Base-by-base conservation (phyloP, 1,284 basidiomycete genomes). In the Athelia sp. region DNA sequence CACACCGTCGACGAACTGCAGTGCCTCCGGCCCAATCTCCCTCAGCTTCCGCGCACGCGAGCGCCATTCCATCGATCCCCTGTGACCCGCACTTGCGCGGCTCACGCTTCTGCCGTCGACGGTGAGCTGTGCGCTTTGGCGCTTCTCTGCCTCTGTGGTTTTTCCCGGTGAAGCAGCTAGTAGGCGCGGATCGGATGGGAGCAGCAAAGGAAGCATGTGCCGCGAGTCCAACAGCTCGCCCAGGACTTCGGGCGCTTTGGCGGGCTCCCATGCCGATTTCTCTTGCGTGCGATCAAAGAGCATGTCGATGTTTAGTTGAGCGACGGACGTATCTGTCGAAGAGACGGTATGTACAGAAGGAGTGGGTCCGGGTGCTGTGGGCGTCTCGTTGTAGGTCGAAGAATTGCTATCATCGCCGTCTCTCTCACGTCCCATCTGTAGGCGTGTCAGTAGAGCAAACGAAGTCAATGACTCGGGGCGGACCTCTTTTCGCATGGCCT, bases 151-250 rank as follows among this genome's bases (percentile, higher is more conserved):
- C 17, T 73, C 69, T 15, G 68, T 51, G 29, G 62, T 65, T 57
- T 73, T 79, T 46, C 66, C 73, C 0, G 87, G 82, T 11, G 79
- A 68, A 3, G 91, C 93, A 17, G 87, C 80, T 13, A 98, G 75
- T 61, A 88, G 77, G 22, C 79, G 79, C 24, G 87, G 84, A 58
- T 91, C 82, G 3, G 82, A 82, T 3, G 94, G 94, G 43, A 97
- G 79, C 15, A 85, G 74, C 46, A 98, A 76, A 0, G 92, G 93
- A 13, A 98, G 79, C 93, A 98, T 98, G 64, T 90, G 82, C 52
- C 93, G 78, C 19, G 90, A 92, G 65, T 98, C 93, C 50, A 97
- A 71, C 17, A 95, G 71, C 65, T 97, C 93, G 43, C 92, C 92
- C 2, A 93, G 74, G 18, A 84, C 85, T 61, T 90, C 87, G 0